phyloP scores from a whole-genome alignment of 805 yeast genomes.

The Cyberlindnera saturnus region DNA sequence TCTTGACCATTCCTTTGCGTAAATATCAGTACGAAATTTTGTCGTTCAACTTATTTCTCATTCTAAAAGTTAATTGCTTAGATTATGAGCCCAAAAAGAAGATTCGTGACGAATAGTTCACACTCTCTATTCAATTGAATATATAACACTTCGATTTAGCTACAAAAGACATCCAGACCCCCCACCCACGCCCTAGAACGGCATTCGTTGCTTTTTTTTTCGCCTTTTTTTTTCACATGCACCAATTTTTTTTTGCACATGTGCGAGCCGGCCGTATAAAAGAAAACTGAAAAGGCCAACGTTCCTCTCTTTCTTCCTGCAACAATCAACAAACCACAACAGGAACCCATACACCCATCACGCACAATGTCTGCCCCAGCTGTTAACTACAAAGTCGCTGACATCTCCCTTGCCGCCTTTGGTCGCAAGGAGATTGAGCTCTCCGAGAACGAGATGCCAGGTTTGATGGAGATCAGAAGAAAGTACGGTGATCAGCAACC shows the following conservation, averaged over 20 bases:
- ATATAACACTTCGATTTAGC: too few relatives aligned
- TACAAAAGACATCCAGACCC: too few relatives aligned
- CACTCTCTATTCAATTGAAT: too few relatives aligned
- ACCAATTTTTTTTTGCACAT: not conserved
- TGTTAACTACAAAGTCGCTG: slow-evolving; percentile 89
- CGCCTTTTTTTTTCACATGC: not conserved
- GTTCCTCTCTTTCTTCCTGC: not conserved
- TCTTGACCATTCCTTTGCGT: too few relatives aligned
- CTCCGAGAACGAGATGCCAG: slow-evolving; percentile 99
- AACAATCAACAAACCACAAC: slow-evolving; percentile 1
- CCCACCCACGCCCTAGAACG: too few relatives aligned
- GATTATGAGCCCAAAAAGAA: too few relatives aligned
- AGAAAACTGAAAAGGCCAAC: not conserved
- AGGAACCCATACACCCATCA: too few relatives aligned
- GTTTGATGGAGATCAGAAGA: slow-evolving; percentile 95
- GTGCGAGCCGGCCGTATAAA: not conserved
- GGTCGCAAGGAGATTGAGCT: slow-evolving; percentile 99
- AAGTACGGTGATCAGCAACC: slow-evolving; percentile 91
- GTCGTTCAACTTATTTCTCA: too few relatives aligned
- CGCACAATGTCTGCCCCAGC: slow-evolving; percentile 51
- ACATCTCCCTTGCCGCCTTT: slow-evolving; percentile 96
- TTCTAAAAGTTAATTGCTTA: too few relatives aligned
- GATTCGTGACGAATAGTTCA: too few relatives aligned
- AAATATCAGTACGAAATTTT: too few relatives aligned
- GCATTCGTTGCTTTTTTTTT: too few relatives aligned